These are phyloP conservation scores for Boletus bicolor DNA, from an alignment of 768 basidiomycete genomes.

Conservation along the genomic window DNA sequence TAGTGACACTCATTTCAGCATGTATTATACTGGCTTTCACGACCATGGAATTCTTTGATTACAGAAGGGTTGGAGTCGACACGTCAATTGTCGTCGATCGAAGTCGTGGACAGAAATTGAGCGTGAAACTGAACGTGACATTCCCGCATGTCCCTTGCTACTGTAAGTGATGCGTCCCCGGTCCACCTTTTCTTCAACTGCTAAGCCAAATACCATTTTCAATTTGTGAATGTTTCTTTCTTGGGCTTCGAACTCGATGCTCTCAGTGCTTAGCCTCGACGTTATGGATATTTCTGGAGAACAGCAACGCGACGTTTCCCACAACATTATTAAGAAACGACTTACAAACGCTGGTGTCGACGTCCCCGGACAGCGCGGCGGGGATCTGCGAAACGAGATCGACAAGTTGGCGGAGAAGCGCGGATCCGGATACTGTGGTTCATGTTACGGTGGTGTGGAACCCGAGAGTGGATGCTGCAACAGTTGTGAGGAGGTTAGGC, in stretches of 20 bases:
- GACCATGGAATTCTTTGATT: constrained; percentile 94
- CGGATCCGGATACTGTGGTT: constrained; percentile 78
- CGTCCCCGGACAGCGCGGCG: constrained; percentile 53
- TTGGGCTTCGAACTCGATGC: background rate
- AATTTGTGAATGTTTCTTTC: background rate
- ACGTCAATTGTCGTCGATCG: constrained; percentile 94
- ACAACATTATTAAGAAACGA: constrained; percentile 84
- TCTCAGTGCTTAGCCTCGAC: constrained; percentile 86
- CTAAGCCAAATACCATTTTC: background rate
- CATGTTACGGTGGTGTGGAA: constrained; percentile 86
- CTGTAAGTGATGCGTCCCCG: constrained; percentile 52
- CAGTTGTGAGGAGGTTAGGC: constrained; percentile 90
- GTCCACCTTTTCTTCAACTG: background rate
- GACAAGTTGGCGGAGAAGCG: constrained; percentile 70
- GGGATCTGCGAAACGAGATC: constrained; percentile 81
- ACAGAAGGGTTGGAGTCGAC: constrained; percentile 80
- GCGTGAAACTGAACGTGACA: constrained; percentile 86
- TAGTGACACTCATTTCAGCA: constrained; percentile 90
- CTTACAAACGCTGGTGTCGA: constrained; percentile 55
- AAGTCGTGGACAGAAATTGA: constrained; percentile 91
- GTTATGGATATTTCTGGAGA: constrained; percentile 99
- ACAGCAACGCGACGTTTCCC: constrained; percentile 85
- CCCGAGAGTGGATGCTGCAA: constrained; percentile 88
- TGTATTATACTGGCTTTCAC: constrained; percentile 91
- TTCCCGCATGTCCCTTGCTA: constrained; percentile 98